Evolutionary conservation across 129 eudicot species (phyloP).

Genomic region (Pulicaria dysenterica): DNA sequence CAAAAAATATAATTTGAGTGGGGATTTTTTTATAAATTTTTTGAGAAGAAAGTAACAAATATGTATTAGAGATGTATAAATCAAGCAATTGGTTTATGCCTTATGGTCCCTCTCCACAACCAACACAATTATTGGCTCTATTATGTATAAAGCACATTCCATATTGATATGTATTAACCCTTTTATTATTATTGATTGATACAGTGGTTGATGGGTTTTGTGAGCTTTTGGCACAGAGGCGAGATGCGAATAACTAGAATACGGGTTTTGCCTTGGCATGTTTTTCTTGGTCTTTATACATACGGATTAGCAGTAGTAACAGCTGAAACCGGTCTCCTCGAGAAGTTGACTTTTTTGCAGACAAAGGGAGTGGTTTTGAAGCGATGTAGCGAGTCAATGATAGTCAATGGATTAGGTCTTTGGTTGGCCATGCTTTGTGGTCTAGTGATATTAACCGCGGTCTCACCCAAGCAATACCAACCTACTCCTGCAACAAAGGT

Average conservation of each 20-base stretch:
- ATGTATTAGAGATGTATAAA: conserved; percentile 18
- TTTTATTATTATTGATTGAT: conserved; percentile 8
- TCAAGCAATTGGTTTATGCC: conserved; percentile 15
- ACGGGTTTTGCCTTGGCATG: conserved; percentile 78
- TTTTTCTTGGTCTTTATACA: conserved; percentile 85
- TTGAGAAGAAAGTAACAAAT: conserved; percentile 18
- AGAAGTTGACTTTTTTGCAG: conserved; percentile 82
- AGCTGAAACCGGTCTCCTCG: conserved; percentile 92
- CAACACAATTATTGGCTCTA: conserved; percentile 27
- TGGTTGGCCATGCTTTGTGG: conserved; percentile 80
- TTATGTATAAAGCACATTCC: conserved; percentile 5
- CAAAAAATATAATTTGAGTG: neutral
- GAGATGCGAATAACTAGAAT: conserved; percentile 64
- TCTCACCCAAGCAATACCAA: conserved; percentile 56
- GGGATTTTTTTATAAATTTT: neutral
- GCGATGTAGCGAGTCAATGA: conserved; percentile 57
- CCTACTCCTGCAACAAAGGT: conserved; percentile 39
- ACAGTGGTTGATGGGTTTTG: conserved; percentile 90
- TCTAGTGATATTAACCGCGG: conserved; percentile 69
- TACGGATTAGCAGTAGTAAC: conserved; percentile 84
- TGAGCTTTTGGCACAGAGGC: conserved; percentile 91
- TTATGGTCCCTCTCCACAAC: conserved; percentile 36
- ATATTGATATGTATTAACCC: neutral
- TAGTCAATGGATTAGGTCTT: conserved; percentile 79
- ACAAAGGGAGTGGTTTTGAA: conserved; percentile 56